phyloP scores from a whole-genome alignment of 2,329 filamentous ascomycete genomes.

The Trematosphaeria pertusa region DNA sequence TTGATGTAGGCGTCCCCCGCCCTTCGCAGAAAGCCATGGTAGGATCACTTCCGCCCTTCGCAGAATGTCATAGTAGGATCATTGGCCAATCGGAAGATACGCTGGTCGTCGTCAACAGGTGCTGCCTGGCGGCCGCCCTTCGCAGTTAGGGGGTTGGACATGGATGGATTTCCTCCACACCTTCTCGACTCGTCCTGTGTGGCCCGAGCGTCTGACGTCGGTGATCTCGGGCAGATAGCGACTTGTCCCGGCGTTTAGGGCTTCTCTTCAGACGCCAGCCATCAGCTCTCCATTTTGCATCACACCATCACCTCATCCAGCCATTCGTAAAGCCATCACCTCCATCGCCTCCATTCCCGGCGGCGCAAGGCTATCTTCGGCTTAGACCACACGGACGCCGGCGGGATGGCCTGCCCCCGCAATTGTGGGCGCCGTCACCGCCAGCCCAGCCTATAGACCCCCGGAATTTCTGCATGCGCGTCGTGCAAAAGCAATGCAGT shows the following conservation, averaged over 20 bases:
- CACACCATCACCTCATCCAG: neutral
- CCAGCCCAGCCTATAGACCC: constrained; percentile 16
- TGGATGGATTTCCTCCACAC: no score
- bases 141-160: no score
- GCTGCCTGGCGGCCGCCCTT: no score
- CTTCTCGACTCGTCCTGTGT: neutral
- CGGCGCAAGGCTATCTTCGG: constrained; percentile 37
- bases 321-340: neutral
- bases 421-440: constrained; percentile 29
- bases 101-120: no score
- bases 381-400: constrained; percentile 23
- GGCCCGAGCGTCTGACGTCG: no score
- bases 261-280: neutral
- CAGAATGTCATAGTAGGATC: neutral
- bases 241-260: neutral
- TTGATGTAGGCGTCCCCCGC: neutral
- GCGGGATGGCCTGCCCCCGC: constrained; percentile 24
- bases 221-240: no score
- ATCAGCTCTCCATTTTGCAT: neutral
- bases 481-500: constrained; percentile 14
- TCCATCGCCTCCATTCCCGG: neutral
- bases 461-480: constrained; percentile 9
- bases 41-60: neutral
- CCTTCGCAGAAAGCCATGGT: no score
- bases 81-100: neutral